Percentiles rank a stretch among this genome's conserved stretches.
These are phyloP conservation scores for Penicillium canariense DNA, from an alignment of 495 filamentous ascomycete genomes.

Conservation along the genomic window DNA sequence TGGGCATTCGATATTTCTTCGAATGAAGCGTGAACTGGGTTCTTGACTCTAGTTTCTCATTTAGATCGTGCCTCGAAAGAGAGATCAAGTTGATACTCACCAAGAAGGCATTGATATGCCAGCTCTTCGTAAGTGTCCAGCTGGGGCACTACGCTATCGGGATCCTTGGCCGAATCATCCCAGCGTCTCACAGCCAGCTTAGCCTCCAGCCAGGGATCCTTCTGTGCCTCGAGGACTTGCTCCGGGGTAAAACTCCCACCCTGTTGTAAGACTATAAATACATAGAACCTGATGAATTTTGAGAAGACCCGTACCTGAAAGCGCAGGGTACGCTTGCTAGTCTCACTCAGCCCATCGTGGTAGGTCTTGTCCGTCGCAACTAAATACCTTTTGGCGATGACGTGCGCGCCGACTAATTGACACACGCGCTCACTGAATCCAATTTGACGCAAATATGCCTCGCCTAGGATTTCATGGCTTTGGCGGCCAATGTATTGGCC, in stretches of 20 bases:
- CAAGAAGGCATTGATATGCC: constrained; percentile 20
- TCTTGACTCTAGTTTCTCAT: constrained; percentile 12
- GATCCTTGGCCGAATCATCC: constrained; percentile 40
- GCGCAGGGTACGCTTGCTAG: constrained; percentile 35
- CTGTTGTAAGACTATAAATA: not conserved
- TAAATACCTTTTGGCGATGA: constrained; percentile 43
- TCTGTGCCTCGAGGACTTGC: constrained; percentile 27
- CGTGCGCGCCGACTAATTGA: constrained; percentile 40
- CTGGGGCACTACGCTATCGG: constrained; percentile 23
- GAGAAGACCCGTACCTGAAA: constrained; percentile 28
- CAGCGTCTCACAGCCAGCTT: constrained; percentile 37
- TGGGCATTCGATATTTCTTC: constrained; percentile 22
- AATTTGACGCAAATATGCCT: constrained; percentile 33
- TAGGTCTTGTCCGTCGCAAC: constrained; percentile 38
- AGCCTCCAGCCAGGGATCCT: constrained; percentile 31
- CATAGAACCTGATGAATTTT: not conserved
- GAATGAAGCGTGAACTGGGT: constrained; percentile 20
- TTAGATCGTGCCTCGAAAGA: not conserved
- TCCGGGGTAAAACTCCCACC: constrained; percentile 35
- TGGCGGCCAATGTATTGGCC: constrained; percentile 34
- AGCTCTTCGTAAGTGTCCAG: constrained; percentile 25
- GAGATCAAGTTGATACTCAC: constrained; percentile 5
- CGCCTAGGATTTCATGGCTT: constrained; percentile 40
- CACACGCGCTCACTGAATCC: constrained; percentile 40
- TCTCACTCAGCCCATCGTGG: constrained; percentile 36